Evolutionary conservation across 345 rosid species (phyloP).

Genomic region (Hypericum perforatum): DNA sequence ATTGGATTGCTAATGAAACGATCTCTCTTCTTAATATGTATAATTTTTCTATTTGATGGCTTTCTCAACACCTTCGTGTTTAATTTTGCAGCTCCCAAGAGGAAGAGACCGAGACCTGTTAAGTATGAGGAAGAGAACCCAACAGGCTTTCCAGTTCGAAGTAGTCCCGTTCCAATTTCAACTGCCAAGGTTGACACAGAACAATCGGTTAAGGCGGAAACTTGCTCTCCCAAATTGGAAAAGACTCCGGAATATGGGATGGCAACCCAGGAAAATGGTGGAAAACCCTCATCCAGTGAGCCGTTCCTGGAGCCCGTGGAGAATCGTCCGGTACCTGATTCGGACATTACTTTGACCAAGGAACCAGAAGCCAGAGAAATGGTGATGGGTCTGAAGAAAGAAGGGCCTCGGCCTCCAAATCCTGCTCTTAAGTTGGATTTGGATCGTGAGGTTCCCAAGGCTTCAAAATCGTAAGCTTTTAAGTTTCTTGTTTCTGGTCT

Average conservation of each 20-base stretch:
- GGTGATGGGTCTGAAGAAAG: conserved; percentile 23
- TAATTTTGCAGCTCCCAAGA: conserved; percentile 65
- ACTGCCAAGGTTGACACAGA: conserved; percentile 45
- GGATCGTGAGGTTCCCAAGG: conserved; percentile 30
- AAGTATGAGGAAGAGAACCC: conserved; percentile 78
- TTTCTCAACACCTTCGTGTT: not conserved
- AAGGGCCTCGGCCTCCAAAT: conserved; percentile 44
- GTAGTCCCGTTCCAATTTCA: conserved; percentile 29
- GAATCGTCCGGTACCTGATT: conserved; percentile 17
- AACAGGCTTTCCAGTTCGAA: conserved; percentile 32
- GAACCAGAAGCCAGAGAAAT: conserved; percentile 31
- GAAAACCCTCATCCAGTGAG: too few relatives aligned
- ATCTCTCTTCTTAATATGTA: not conserved
- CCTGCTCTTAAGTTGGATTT: conserved; percentile 38
- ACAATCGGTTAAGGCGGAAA: conserved; percentile 38
- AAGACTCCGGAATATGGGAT: conserved; percentile 28
- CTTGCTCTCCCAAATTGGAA: conserved; percentile 31
- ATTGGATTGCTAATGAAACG: not conserved
- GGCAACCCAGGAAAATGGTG: conserved; percentile 23
- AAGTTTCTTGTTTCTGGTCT: not conserved
- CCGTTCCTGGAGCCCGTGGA: conserved; percentile 22
- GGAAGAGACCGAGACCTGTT: conserved; percentile 77
- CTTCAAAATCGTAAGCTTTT: conserved; percentile 42
- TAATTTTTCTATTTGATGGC: not conserved
- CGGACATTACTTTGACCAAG: conserved; percentile 29